These are phyloP conservation scores for Alternaria longipes DNA, from an alignment of 2,329 filamentous ascomycete genomes.

Conservation along the genomic window DNA sequence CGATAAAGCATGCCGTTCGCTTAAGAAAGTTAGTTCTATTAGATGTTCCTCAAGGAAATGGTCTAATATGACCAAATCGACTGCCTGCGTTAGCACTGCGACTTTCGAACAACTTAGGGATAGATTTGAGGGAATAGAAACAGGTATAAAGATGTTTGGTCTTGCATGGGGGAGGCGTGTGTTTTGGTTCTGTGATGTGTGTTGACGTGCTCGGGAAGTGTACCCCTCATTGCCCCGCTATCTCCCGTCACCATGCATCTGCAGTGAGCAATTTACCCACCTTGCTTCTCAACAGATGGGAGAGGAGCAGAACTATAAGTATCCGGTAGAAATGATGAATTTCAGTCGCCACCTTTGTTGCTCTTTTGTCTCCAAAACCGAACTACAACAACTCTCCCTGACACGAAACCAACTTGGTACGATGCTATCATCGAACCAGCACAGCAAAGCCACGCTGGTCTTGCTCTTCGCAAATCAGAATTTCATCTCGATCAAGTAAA, in stretches of 20 bases:
- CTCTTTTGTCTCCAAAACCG: neutral
- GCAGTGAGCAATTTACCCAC: conserved; percentile 13
- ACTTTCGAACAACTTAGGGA: neutral
- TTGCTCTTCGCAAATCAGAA: conserved; percentile 10
- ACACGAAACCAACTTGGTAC: conserved; percentile 16
- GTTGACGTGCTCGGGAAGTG: conserved; percentile 6
- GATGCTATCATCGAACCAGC: conserved; percentile 25
- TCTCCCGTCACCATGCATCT: conserved; percentile 18
- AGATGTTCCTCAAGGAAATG: neutral
- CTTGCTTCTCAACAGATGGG: conserved; percentile 1
- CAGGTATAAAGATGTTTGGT: neutral
- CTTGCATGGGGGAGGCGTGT: neutral
- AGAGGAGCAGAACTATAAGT: conserved; percentile 4
- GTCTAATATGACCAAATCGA: neutral
- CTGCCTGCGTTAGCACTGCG: neutral
- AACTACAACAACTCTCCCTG: neutral
- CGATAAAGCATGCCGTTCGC: neutral
- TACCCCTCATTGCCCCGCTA: conserved; percentile 27
- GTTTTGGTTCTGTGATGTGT: conserved; percentile 3
- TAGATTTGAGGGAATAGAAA: neutral
- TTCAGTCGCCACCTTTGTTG: neutral
- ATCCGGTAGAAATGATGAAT: neutral
- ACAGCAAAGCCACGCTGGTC: neutral
- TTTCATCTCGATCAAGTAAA: conserved; percentile 21
- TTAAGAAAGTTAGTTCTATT: neutral